Evolutionary conservation across 805 yeast species (phyloP), one percentile per base, ranked within the genome.

Genomic region (Metschnikowia kunwiensis): DNA sequence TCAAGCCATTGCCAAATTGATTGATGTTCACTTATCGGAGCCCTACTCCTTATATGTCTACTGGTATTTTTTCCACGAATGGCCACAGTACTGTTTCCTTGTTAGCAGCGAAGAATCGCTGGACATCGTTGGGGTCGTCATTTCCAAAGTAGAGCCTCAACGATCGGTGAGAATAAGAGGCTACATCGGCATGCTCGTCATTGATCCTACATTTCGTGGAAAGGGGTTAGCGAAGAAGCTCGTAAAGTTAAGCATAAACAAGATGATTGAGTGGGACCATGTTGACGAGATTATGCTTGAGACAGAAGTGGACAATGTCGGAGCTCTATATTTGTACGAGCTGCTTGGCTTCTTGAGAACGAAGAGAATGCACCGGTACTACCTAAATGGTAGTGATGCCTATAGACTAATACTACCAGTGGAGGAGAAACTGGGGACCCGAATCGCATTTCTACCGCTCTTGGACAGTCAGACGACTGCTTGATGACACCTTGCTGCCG

Each of bases 131-230:
- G 98, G 97, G 3, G 86, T 83, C 24, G 80, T 91, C 6, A 85
- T 93, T 5, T 80, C 94, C 34, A 86, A 88, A 51, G 76, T 80
- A 9, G 95, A 85, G 45, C 67, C 75, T 1, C 97, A 91, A 60
- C 71, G 91, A 41, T 70, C 74, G 15, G 80, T 77, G 8, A 69
- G 96, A 42, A 55, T 70, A 48, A 71, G 98, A 42, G 98, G 98
- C 0, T 93, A 93, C 54, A 89, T 93, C 19, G 98, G 97, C 2
- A 93, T 93, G 98, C 64, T 93, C 36, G 96, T 94, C 0, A 95
- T 91, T 9, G 80, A 80, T 33, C 77, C 78, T 24, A 55, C 61
- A 11, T 80, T 72, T 55, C 67, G 98, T 37, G 89, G 94, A 3
- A 66, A 64, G 28, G 96, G 96, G 1, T 82, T 89, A 30, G 97